Evolutionary conservation across 78 protist species (phyloP), one percentile per base, ranked within the genome.

Genomic region (Dictyostelium firmibasis): DNA sequence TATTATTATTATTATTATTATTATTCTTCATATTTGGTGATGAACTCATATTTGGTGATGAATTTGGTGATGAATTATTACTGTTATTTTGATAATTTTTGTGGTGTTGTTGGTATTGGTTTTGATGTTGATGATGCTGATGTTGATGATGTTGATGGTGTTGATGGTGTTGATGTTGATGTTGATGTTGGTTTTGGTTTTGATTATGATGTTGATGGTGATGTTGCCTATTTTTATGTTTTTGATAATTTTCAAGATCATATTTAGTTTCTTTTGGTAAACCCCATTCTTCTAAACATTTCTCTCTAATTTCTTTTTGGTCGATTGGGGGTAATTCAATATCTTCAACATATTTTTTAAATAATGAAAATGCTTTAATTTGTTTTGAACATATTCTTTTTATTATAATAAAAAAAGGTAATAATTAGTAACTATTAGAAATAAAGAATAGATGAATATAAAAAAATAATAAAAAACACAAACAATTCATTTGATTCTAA

Each of bases 271-370:
- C 84, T 36, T 47, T 14, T 35, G 91, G 95, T 53, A 91, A 75
- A 3, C 50, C 87, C 95, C 95, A 91, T 67, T 91, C 95, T 9
- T 20, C 41, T 20, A 91, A 29, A 91, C 95, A 91, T 18, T 81
- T 31, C 9, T 64, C 43, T 79, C 78, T 81, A 13, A 91, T 25
- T 69, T 76, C 67, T 62, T 38, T 47, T 57, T 91, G 95, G 44
- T 91, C 95, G n/a, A 53, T n/a, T 43, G 72, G 76, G 4, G 38
- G 57, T 62, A 78, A 84, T 10, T 91, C 76, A 27, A 27, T 16
- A 81, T 91, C 95, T 43, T 91, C 95, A 23, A 91, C 44, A 53
- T 67, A 81, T 38, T 91, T 91, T 60, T 79, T 91, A 43, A 91
- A 77, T 13, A 60, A 62, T 44, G 50, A 50, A 84, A 91, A 91